A percentile compares a stretch with the other conserved stretches of the same genome.
Conservation (phyloP, 495 filamentous ascomycete species). For the Daldinia caldariorum region DNA sequence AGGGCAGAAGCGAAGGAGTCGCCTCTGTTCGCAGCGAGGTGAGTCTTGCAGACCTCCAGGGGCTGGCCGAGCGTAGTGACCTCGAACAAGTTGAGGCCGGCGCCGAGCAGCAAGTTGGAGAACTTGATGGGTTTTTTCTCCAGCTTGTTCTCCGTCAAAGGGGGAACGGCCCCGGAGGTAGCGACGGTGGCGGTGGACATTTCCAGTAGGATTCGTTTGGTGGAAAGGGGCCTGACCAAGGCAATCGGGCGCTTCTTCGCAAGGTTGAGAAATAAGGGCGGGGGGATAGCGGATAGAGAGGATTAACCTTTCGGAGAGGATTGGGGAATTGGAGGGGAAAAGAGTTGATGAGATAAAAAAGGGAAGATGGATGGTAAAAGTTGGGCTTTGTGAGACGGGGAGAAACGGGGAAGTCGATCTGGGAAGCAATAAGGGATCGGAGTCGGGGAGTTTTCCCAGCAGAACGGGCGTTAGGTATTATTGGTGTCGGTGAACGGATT, state of each 20-base stretch:
- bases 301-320: slow-evolving; percentile 11
- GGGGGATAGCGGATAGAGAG: slow-evolving; percentile 28
- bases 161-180: slow-evolving; percentile 64
- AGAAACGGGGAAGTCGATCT: slow-evolving; percentile 18
- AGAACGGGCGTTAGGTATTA: slow-evolving; percentile 20
- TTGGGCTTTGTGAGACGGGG: slow-evolving; percentile 26
- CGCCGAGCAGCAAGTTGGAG: slow-evolving; percentile 96
- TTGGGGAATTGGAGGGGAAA: slow-evolving; percentile 31
- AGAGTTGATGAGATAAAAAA: not conserved
- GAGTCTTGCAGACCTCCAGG: slow-evolving; percentile 98
- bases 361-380: slow-evolving; percentile 2
- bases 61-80: slow-evolving; percentile 86
- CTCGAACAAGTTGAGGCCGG: slow-evolving; percentile 98
- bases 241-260: slow-evolving; percentile 86
- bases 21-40: slow-evolving; percentile 94
- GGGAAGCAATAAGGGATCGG: slow-evolving; percentile 22
- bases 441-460: slow-evolving; percentile 24
- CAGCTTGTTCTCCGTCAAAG: slow-evolving; percentile 62
- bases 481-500: slow-evolving; percentile 37
- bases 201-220: slow-evolving; percentile 55
- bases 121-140: slow-evolving; percentile 99
- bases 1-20: slow-evolving; percentile 87
- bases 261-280: slow-evolving; percentile 38
- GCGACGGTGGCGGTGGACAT: slow-evolving; percentile 68
- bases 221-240: slow-evolving; percentile 90